Base-by-base conservation (phyloP, 345 rosid genomes). In the Euphorbia lathyris region DNA sequence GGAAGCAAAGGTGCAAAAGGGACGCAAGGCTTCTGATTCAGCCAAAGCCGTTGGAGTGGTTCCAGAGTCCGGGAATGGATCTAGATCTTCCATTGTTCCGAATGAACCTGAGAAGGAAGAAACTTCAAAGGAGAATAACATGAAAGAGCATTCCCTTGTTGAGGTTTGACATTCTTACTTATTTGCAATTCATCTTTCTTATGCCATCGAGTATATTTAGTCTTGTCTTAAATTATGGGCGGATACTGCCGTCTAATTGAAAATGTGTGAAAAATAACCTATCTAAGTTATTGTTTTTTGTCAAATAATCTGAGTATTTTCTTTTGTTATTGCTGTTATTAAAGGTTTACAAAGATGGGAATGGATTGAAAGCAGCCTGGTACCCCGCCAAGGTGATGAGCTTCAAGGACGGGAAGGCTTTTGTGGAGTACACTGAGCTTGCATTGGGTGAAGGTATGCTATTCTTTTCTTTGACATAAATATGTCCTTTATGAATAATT, bases 271-370 rank as follows among this genome's bases (percentile, higher is more conserved):
- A 19, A 9, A 25, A 32, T 50, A 30, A 19, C 25, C 51, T 45
- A 3, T 25, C 9, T 43, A 2, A 40, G 32, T 60, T 55, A 9
- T 66, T 60, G 38, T 36, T 25, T n/a, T 1, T 61, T 7, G 17
- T 17, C 65, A 8, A 47, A 50, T 45, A 36, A 60, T 48, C 30
- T 14, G 1, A 29, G 1, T 26, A 5, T 38, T 60, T 29, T 11
- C 16, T 61, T 63, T 51, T 62, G 0, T 19, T n/a, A 25, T 59
- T 30, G 58, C 1, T 38, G 10, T 10, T 60, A n/a, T 20, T 70
- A 5, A 9, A 96, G 99, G 93, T 92, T 83, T 90, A 83, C 76
- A 90, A 87, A 83, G 90, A 89, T 69, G 90, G 87, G 25, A 72
- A 75, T 80, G 86, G 85, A 70, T 76, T 78, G 67, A 86, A 82